Conservation (phyloP, 352 stramenopile genomes). For the Phytophthora parvispora region DNA sequence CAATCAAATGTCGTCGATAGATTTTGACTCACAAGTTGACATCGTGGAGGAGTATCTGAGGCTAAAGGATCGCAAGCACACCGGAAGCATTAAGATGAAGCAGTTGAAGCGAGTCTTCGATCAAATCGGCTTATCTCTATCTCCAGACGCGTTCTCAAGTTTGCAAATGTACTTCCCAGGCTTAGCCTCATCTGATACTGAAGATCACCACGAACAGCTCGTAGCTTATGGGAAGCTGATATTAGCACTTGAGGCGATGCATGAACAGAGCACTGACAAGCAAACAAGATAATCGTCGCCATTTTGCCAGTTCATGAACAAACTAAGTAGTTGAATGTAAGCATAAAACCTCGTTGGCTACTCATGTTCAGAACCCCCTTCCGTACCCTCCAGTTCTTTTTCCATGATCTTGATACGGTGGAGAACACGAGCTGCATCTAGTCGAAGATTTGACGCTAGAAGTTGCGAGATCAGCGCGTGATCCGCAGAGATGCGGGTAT, state of each 20-base stretch:
- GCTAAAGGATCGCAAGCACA: slow-evolving; percentile 34
- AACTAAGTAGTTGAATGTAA: slow-evolving; percentile 8
- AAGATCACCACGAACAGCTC: slow-evolving; percentile 4
- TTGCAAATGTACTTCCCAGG: slow-evolving; percentile 45
- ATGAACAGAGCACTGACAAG: slow-evolving; percentile 22
- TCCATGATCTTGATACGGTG: slow-evolving; percentile 85
- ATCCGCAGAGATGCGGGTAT: slow-evolving; percentile 62
- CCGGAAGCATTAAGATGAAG: slow-evolving; percentile 42
- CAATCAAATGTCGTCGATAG: slow-evolving; percentile 73
- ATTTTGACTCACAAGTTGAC: slow-evolving; percentile 73
- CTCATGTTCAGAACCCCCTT: slow-evolving; percentile 23
- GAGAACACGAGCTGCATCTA: slow-evolving; percentile 76
- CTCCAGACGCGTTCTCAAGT: slow-evolving; percentile 43
- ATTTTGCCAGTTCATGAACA: neutral
- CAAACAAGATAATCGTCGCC: slow-evolving; percentile 9
- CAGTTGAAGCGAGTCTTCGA: slow-evolving; percentile 59
- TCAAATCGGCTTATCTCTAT: slow-evolving; percentile 63
- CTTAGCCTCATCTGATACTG: neutral
- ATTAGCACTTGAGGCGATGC: slow-evolving; percentile 32
- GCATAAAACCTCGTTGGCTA: slow-evolving; percentile 9
- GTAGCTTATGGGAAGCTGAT: slow-evolving; percentile 51
- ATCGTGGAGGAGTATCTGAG: slow-evolving; percentile 73
- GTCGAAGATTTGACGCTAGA: slow-evolving; percentile 48
- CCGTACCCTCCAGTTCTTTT: slow-evolving; percentile 68
- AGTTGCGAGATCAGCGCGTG: slow-evolving; percentile 55